These are phyloP conservation scores for Cercospora citrullina DNA, from an alignment of 2,329 filamentous ascomycete species.

Conservation along the genomic window DNA sequence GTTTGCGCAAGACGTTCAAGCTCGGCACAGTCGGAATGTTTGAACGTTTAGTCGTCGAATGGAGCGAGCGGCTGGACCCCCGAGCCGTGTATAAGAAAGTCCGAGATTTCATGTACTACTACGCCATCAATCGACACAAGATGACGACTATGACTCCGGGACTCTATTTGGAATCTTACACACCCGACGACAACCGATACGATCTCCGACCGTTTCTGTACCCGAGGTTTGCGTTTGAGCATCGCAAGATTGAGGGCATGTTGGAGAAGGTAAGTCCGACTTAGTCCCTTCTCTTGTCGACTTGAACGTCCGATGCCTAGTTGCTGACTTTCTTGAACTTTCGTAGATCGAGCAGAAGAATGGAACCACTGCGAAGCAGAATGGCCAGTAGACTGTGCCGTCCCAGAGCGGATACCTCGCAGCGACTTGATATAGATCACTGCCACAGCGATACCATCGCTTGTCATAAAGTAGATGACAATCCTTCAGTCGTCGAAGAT, in stretches of 20 bases:
- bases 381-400: background rate
- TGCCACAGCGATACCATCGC: background rate
- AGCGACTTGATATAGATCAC: background rate
- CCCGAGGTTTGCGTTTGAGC: conserved; percentile 49
- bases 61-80: conserved; percentile 43
- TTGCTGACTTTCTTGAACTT: background rate
- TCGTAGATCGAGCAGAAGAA: background rate
- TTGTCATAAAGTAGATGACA: background rate
- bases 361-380: background rate
- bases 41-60: conserved; percentile 53
- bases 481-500: background rate
- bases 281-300: background rate
- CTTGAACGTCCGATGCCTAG: background rate
- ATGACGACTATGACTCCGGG: conserved; percentile 61
- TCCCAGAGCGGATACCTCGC: too few relatives aligned
- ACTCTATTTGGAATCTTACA: conserved; percentile 56
- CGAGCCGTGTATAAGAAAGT: conserved; percentile 44
- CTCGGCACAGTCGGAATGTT: conserved; percentile 58
- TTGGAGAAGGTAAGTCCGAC: conserved; percentile 38
- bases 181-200: conserved; percentile 53
- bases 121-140: conserved; percentile 67
- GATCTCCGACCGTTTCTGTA: conserved; percentile 60
- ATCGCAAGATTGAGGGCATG: conserved; percentile 52
- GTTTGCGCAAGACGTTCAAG: conserved; percentile 56
- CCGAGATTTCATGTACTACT: conserved; percentile 54